Evolutionary conservation across 2,329 filamentous ascomycete species (phyloP).

Genomic region (Cercospora brassicicola): DNA sequence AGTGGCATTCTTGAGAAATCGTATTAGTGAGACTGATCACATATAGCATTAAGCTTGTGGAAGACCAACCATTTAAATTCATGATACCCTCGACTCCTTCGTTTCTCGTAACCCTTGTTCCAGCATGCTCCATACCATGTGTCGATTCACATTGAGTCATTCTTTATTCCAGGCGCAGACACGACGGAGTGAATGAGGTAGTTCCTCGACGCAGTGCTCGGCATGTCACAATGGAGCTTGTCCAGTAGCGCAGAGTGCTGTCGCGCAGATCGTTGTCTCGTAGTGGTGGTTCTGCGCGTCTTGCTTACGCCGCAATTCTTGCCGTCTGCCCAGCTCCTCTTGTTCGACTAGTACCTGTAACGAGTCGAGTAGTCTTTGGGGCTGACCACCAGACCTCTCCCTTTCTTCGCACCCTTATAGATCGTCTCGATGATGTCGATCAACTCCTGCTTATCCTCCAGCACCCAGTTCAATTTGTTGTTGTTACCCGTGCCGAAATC

Average conservation of each 20-base stretch:
- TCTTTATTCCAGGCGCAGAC: neutral
- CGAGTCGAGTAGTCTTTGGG: conserved; percentile 81
- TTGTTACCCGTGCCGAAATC: conserved; percentile 98
- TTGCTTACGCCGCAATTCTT: neutral
- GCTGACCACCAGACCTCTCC: conserved; percentile 90
- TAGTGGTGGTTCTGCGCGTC: neutral
- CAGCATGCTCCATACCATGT: neutral
- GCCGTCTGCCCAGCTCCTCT: neutral
- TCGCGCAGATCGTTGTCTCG: neutral
- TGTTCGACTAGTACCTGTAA: conserved; percentile 61
- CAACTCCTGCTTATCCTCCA: conserved; percentile 97
- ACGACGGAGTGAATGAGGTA: neutral
- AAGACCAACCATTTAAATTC: conserved; percentile 13
- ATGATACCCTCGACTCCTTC: neutral
- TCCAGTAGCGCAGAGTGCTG: neutral
- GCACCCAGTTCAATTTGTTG: conserved; percentile 95
- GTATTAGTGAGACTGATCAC: conserved; percentile 9
- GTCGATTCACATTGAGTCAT: neutral
- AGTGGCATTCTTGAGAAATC: neutral
- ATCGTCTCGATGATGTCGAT: conserved; percentile 99
- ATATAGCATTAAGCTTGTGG: neutral
- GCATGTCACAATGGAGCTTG: neutral
- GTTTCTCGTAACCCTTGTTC: neutral
- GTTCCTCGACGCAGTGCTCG: neutral
- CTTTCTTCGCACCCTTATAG: conserved; percentile 98